These are phyloP conservation scores for Fusarium piperis DNA, from an alignment of 2,329 filamentous ascomycete genomes.

Conservation along the genomic window DNA sequence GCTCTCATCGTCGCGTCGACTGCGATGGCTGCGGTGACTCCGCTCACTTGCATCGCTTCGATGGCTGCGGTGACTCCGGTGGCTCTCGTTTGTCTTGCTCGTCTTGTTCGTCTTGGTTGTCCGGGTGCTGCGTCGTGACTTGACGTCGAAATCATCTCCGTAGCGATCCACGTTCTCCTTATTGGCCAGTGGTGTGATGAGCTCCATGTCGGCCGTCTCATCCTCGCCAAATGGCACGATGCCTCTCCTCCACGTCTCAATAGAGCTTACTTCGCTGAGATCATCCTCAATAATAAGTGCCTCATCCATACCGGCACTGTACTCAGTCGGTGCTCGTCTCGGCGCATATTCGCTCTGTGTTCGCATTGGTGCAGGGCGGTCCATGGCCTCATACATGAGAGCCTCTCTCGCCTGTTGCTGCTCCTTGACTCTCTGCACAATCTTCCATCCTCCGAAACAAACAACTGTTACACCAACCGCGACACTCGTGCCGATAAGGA, in stretches of 20 bases:
- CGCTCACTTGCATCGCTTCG: constrained; percentile 32
- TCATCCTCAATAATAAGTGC: constrained; percentile 67
- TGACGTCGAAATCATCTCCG: constrained; percentile 53
- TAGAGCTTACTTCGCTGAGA: constrained; percentile 66
- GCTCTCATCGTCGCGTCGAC: constrained; percentile 44
- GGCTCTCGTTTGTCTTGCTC: constrained; percentile 43
- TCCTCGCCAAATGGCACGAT: constrained; percentile 59
- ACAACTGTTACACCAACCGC: constrained; percentile 94
- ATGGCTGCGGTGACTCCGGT: constrained; percentile 41
- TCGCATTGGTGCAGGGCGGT: constrained; percentile 40
- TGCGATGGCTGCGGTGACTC: constrained; percentile 10
- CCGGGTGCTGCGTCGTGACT: constrained; percentile 48
- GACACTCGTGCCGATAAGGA: constrained; percentile 90
- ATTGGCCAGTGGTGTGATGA: constrained; percentile 66
- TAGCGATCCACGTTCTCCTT: constrained; percentile 52
- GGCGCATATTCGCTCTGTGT: constrained; percentile 43
- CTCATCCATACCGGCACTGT: constrained; percentile 58
- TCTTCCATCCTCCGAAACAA: constrained; percentile 96
- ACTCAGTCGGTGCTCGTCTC: constrained; percentile 43
- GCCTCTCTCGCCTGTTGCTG: constrained; percentile 46
- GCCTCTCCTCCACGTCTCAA: constrained; percentile 68
- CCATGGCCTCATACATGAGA: constrained; percentile 40
- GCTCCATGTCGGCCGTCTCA: constrained; percentile 62
- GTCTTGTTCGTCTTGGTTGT: constrained; percentile 44
- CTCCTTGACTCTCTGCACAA: constrained; percentile 83